phyloP scores from a whole-genome alignment of 345 rosid genomes.

The Eucalyptus shirleyi region DNA sequence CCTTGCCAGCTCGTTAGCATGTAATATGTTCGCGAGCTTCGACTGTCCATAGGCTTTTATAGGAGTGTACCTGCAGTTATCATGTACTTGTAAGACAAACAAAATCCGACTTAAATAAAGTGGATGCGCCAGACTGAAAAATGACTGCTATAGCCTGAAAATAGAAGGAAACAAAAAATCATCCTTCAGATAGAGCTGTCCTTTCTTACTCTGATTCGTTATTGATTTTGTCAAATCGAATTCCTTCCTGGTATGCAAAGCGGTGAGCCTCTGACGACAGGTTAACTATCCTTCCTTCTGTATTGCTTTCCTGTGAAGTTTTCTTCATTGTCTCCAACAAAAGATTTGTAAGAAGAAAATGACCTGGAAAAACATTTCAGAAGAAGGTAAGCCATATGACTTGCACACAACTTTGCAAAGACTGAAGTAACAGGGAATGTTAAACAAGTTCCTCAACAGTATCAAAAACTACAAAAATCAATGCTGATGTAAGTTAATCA shows the following conservation, averaged over 20 bases:
- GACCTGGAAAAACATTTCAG: constrained; percentile 24
- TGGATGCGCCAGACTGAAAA: neutral
- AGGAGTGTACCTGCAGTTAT: neutral
- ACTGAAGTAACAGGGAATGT: neutral
- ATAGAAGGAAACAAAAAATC: neutral
- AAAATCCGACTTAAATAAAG: neutral
- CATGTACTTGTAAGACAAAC: neutral
- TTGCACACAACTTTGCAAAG: neutral
- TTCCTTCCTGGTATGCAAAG: constrained; percentile 22
- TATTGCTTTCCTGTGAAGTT: constrained; percentile 28
- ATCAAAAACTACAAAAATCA: neutral
- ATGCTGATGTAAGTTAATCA: neutral
- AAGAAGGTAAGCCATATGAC: neutral
- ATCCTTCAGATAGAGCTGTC: neutral
- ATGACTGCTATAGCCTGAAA: neutral
- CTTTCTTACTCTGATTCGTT: constrained; percentile 22
- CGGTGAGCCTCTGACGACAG: constrained; percentile 36
- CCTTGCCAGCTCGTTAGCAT: constrained; percentile 21
- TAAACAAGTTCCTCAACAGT: neutral
- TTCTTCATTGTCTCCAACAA: constrained; percentile 43
- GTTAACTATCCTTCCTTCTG: constrained; percentile 54
- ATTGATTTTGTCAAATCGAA: constrained; percentile 37
- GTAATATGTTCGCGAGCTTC: constrained; percentile 24
- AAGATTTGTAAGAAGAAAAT: constrained; percentile 54
- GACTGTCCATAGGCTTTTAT: constrained; percentile 19